Evolutionary conservation across 148 eudicot species (phyloP), one percentile per base, ranked within the genome.

Genomic region (Fallopia convolvulus): DNA sequence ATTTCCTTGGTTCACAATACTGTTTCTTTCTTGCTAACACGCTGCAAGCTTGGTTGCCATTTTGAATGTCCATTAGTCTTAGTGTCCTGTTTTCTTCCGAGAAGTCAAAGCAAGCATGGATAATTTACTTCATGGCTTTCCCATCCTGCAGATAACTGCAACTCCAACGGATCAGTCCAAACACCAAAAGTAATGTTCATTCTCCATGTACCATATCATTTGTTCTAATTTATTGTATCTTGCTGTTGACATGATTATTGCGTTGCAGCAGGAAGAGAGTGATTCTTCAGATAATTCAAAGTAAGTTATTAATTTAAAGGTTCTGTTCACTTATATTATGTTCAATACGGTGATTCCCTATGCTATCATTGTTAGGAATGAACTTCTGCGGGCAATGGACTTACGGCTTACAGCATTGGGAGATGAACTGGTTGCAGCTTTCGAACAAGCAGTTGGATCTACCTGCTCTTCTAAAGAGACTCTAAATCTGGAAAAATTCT

Each of bases 371-470:
- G 26, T 63, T 86, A 96, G 99, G 91, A 89, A 96, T 85, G 99
- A 91, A 84, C 84, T 96, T 79, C 77, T 96, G 74, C 92, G 89
- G 63, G 99, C 98, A 70, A 86, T 96, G 88, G 93, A 91, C 82
- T 85, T 92, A 77, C 89, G 99, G 83, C 85, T 96, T 72, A 83
- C 82, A 15, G 89, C 92, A 72, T 79, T 96, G 71, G 81, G 85
- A 50, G 93, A 80, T 77, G 97, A 96, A 82, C 70, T 96, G 70
- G 83, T 81, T 81, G 66, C 90, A 79, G 83, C 93, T 77, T 85
- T 93, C 81, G 84, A 86, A 83, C 75, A 72, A 79, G 92, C 93
- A 81, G 86, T 88, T 87, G 91, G 87, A 78, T 70, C 84, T 33
- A 74, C 79, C 47, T 77, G 87, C 74, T 85, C 90, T 52, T 12